These are phyloP conservation scores for Houttuynia cordata DNA, from an alignment of 164 flowering plant species.

Conservation along the genomic window DNA sequence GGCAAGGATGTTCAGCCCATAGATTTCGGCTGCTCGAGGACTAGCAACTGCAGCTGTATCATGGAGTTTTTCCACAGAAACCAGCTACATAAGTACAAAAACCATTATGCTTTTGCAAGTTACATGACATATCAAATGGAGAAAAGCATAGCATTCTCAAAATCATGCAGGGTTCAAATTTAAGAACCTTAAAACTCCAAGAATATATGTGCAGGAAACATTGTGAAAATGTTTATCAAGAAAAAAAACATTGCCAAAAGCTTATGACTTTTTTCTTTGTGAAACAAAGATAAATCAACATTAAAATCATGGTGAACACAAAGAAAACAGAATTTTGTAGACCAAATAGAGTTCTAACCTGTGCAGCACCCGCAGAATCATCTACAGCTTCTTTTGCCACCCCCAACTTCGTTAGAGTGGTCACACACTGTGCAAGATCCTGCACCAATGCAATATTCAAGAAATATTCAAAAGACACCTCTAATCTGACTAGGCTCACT, in stretches of 20 bases:
- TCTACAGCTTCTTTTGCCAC: conserved; percentile 86
- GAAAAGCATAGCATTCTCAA: too few relatives aligned
- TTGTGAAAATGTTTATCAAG: too few relatives aligned
- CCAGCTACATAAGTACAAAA: conserved; percentile 22
- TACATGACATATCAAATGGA: too few relatives aligned
- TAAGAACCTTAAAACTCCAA: too few relatives aligned
- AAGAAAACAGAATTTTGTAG: background rate
- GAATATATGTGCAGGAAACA: background rate
- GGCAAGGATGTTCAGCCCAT: conserved; percentile 68
- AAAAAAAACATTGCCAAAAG: background rate
- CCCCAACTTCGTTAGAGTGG: conserved; percentile 73
- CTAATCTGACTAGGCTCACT: too few relatives aligned
- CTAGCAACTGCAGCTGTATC: conserved; percentile 94
- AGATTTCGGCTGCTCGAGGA: conserved; percentile 57
- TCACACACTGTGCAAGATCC: conserved; percentile 98
- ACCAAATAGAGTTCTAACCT: conserved; percentile 29
- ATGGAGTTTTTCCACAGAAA: conserved; percentile 56
- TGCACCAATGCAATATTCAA: conserved; percentile 10
- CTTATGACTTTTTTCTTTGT: background rate
- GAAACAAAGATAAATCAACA: too few relatives aligned
- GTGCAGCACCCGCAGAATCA: conserved; percentile 95
- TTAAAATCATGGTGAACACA: background rate
- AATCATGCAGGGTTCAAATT: too few relatives aligned
- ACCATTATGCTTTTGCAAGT: background rate
- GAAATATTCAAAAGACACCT: too few relatives aligned